These are phyloP conservation scores for Trichophaea hybrida DNA, from an alignment of 2,329 filamentous ascomycete species.

Conservation along the genomic window DNA sequence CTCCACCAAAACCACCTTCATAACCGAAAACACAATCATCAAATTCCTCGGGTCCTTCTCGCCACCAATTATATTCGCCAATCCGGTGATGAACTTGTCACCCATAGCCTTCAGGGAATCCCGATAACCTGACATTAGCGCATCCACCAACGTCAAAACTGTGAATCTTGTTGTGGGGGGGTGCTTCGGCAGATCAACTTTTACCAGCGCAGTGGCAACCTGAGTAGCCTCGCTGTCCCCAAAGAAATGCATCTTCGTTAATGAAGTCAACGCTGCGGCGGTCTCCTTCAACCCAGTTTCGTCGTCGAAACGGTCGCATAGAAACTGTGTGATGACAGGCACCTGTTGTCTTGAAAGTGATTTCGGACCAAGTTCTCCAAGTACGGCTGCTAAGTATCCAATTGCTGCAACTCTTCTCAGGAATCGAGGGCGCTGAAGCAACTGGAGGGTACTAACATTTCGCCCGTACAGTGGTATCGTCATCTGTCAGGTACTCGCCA, in stretches of 20 bases:
- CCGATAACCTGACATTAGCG: slow-evolving; percentile 47
- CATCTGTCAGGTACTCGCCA: slow-evolving; percentile 52
- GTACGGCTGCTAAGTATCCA: slow-evolving; percentile 39
- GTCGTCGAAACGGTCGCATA: slow-evolving; percentile 50
- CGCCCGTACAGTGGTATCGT: slow-evolving; percentile 45
- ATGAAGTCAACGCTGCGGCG: slow-evolving; percentile 42
- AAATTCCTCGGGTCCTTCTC: slow-evolving; percentile 56
- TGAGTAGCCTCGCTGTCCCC: slow-evolving; percentile 42
- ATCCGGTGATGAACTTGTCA: slow-evolving; percentile 45
- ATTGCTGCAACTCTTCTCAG: slow-evolving; percentile 30
- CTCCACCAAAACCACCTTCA: slow-evolving; percentile 52
- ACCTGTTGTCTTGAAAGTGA: slow-evolving; percentile 28
- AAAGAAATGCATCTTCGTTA: slow-evolving; percentile 47
- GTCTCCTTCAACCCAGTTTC: slow-evolving; percentile 37
- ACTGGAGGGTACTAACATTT: slow-evolving; percentile 35
- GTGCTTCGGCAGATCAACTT: slow-evolving; percentile 44
- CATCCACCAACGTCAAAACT: slow-evolving; percentile 47
- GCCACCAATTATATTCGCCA: slow-evolving; percentile 50
- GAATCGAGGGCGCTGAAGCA: neutral
- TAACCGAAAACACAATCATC: slow-evolving; percentile 55
- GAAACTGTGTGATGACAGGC: slow-evolving; percentile 48
- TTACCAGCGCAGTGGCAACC: slow-evolving; percentile 33
- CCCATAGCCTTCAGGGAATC: slow-evolving; percentile 43
- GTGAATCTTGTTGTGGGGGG: slow-evolving; percentile 51
- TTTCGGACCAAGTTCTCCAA: slow-evolving; percentile 27